Percentiles rank a stretch among this genome's conserved stretches.
These are phyloP conservation scores for Fraxinus pennsylvanica DNA, from an alignment of 257 asterid species.

Conservation along the genomic window DNA sequence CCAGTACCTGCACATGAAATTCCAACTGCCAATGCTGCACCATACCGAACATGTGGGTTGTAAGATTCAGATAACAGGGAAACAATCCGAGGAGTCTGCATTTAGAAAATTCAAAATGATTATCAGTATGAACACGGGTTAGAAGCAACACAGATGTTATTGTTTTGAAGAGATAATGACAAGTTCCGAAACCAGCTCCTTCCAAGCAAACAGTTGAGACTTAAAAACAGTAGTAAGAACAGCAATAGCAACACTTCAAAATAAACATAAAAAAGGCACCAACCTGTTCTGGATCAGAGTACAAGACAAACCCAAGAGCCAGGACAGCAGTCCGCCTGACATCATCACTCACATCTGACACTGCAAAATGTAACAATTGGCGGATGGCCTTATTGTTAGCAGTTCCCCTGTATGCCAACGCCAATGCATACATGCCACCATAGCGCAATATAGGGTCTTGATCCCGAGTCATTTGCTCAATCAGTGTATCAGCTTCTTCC, in stretches of 20 bases:
- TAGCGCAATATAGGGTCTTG: slow-evolving; percentile 96
- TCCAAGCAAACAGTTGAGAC: slow-evolving; percentile 2
- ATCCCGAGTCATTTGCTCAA: slow-evolving; percentile 97
- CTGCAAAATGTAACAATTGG: slow-evolving; percentile 94
- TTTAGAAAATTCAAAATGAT: slow-evolving; percentile 20
- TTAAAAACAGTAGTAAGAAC: neutral
- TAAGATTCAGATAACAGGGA: slow-evolving; percentile 90
- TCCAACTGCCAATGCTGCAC: slow-evolving; percentile 98
- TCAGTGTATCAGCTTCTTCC: slow-evolving; percentile 90
- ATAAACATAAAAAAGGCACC: slow-evolving; percentile 12
- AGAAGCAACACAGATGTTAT: neutral
- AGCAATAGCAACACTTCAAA: neutral
- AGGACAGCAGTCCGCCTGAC: slow-evolving; percentile 97
- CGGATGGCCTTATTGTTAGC: slow-evolving; percentile 95
- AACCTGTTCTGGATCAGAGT: slow-evolving; percentile 93
- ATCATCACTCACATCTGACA: slow-evolving; percentile 95
- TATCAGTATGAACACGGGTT: neutral
- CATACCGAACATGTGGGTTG: slow-evolving; percentile 99
- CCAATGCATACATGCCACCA: slow-evolving; percentile 99
- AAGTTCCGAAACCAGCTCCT: neutral
- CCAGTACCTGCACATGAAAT: slow-evolving; percentile 99
- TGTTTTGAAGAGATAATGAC: neutral
- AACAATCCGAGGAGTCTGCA: slow-evolving; percentile 91
- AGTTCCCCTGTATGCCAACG: slow-evolving; percentile 96
- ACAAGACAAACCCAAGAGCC: slow-evolving; percentile 93